Percentiles rank a stretch among this genome's conserved stretches.
phyloP scores from a whole-genome alignment of 2,329 filamentous ascomycete species.

The Ambrosiella xylebori region DNA sequence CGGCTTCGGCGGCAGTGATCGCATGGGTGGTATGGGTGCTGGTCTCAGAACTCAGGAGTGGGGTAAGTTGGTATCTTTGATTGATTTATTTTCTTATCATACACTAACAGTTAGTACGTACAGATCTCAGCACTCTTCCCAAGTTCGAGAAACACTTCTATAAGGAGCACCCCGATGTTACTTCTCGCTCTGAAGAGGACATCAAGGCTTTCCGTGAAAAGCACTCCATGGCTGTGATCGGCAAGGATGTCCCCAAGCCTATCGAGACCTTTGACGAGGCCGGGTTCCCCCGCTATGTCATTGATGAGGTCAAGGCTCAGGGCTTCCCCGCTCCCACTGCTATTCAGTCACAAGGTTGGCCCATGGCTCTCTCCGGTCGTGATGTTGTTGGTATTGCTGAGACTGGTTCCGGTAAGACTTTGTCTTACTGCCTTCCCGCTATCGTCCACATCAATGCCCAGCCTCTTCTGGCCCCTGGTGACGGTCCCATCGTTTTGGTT shows the following conservation, averaged over 20 bases:
- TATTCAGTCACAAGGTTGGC: conserved; percentile 97
- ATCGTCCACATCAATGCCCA: conserved; percentile 99
- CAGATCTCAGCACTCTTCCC: conserved; percentile 61
- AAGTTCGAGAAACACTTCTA: conserved; percentile 99
- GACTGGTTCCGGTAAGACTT: conserved; percentile 96
- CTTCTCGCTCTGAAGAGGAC: conserved; percentile 55
- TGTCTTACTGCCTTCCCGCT: conserved; percentile 92
- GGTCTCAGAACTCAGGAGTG: conserved; percentile 76
- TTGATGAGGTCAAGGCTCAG: conserved; percentile 96
- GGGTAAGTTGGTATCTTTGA: conserved; percentile 40
- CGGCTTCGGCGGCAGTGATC: conserved; percentile 62
- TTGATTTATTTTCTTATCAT: conserved; percentile 16
- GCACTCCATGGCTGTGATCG: conserved; percentile 69
- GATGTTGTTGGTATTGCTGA: conserved; percentile 98
- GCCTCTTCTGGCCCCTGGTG: conserved; percentile 82
- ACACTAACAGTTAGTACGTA: conserved; percentile 11
- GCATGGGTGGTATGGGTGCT: conserved; percentile 82
- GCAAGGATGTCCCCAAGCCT: conserved; percentile 70
- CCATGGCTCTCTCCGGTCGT: conserved; percentile 94
- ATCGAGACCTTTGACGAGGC: conserved; percentile 97
- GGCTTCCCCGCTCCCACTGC: conserved; percentile 76
- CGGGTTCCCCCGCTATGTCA: conserved; percentile 89
- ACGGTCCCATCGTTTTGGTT: conserved; percentile 91
- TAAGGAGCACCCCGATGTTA: conserved; percentile 77
- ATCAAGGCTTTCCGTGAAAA: conserved; percentile 77